Evolutionary conservation across 1,284 basidiomycete species (phyloP).

Genomic region (Cryptococcus neoformans): DNA sequence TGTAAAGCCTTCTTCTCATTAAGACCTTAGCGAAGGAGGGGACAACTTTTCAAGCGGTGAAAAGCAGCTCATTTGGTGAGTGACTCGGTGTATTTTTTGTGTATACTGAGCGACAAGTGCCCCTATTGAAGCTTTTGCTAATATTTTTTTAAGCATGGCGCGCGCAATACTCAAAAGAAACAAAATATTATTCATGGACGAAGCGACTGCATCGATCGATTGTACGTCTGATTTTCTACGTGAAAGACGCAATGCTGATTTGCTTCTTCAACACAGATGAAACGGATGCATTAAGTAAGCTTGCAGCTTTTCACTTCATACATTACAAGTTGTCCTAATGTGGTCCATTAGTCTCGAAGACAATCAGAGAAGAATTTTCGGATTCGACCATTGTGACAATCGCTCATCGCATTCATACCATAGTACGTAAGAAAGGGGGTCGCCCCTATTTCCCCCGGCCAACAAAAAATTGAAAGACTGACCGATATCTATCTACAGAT

Average conservation of each 20-base stretch:
- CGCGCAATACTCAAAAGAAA: conserved; percentile 73
- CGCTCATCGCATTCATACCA: conserved; percentile 64
- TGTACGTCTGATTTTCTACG: conserved; percentile 11
- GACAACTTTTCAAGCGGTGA: conserved; percentile 91
- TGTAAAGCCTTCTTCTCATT: background rate
- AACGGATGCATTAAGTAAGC: conserved; percentile 57
- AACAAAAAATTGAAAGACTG: background rate
- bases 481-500: conserved; percentile 50
- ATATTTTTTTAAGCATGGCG: conserved; percentile 59
- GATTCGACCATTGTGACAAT: conserved; percentile 59
- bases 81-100: background rate
- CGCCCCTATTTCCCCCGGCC: background rate
- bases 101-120: background rate
- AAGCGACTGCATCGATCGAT: conserved; percentile 62
- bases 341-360: conserved; percentile 38
- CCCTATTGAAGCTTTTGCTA: background rate
- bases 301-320: too few relatives aligned
- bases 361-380: conserved; percentile 55
- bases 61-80: conserved; percentile 68
- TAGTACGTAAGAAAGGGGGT: conserved; percentile 50
- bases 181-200: conserved; percentile 76
- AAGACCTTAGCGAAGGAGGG: conserved; percentile 53
- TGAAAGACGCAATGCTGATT: conserved; percentile 8
- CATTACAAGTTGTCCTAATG: too few relatives aligned
- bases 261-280: conserved; percentile 58